These are phyloP conservation scores for Colletotrichum gloeosporioides DNA, from an alignment of 2,329 filamentous ascomycete species.

Conservation along the genomic window DNA sequence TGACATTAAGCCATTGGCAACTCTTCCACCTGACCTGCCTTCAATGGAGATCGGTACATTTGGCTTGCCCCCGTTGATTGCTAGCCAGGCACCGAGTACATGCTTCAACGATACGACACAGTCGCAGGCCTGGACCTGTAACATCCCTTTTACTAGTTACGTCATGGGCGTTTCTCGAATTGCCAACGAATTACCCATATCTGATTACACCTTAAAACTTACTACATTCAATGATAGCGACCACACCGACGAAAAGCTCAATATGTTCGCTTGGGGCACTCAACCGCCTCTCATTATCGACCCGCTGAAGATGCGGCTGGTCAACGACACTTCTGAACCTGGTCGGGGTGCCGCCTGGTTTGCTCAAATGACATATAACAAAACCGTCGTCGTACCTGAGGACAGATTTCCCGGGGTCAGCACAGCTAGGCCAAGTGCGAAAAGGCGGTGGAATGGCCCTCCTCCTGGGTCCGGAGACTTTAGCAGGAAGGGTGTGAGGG, in stretches of 20 bases:
- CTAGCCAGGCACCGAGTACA: slow-evolving; percentile 52
- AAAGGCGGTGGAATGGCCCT: neutral
- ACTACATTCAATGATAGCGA: slow-evolving; percentile 43
- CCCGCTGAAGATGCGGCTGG: slow-evolving; percentile 47
- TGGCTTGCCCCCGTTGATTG: slow-evolving; percentile 58
- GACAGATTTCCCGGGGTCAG: slow-evolving; percentile 34
- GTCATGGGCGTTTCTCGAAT: slow-evolving; percentile 44
- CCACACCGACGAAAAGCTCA: slow-evolving; percentile 30
- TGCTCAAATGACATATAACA: slow-evolving; percentile 57
- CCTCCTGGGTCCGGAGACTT: slow-evolving; percentile 28
- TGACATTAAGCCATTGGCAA: slow-evolving; percentile 57
- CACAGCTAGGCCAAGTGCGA: slow-evolving; percentile 13
- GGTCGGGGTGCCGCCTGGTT: slow-evolving; percentile 61
- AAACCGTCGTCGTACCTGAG: slow-evolving; percentile 60
- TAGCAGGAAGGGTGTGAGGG: slow-evolving; percentile 40
- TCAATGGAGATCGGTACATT: slow-evolving; percentile 61
- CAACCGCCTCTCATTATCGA: slow-evolving; percentile 52
- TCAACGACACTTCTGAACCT: slow-evolving; percentile 55
- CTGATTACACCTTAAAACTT: slow-evolving; percentile 46
- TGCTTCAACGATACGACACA: slow-evolving; percentile 64
- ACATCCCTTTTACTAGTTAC: slow-evolving; percentile 52
- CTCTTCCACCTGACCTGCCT: slow-evolving; percentile 55
- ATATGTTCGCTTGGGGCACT: slow-evolving; percentile 51
- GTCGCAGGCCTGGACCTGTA: slow-evolving; percentile 68
- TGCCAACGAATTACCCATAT: slow-evolving; percentile 28